Base-by-base conservation (phyloP, 768 basidiomycete genomes). In the Leccinum subtestaceum region DNA sequence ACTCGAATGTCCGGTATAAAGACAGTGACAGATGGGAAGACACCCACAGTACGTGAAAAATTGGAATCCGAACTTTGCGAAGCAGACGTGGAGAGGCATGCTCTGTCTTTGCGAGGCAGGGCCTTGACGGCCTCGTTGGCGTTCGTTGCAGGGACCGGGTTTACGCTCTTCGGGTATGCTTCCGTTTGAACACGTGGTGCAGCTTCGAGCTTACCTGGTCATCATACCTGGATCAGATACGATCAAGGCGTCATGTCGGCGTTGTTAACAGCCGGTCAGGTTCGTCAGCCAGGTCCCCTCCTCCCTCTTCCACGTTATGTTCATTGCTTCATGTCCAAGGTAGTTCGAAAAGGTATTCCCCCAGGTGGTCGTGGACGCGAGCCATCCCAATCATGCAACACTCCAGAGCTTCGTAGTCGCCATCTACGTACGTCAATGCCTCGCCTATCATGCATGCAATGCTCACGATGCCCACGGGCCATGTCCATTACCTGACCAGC, bases 201-300 rank as follows among this genome's bases (percentile, higher is more conserved):
- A 21, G 32, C 4, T 50, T 57, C 5, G 48, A 45, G 32, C 50
- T 65, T 47, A 60, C 52, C 17, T 11, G 2, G 25, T 21, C 21
- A 27, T 27, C 47, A 45, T 47, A 9, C 34, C 13, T 40, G 50
- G 6, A 40, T 17, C 29, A 84, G 84, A 27, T 87, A 86, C 71
- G 86, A 87, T 64, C 87, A 87, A 66, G 86, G 85, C 46, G 86
- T 87, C 32, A 85, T 88, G 85, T 82, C 81, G n/a, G 84, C 85
- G 17, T 73, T 87, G 21, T 70, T 88, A 52, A 85, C 81, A 4
- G 80, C 86, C 0, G 73, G 74, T 49, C 80, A 82, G 74, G 82
- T 82, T 56, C 21, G 55, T 49, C 38, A 23, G 15, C 48, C 23
- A 2, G 23, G 45, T 43, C 17, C 12, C 9, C 3, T 23, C 52